These are phyloP conservation scores for Colletotrichum karsti DNA, from an alignment of 2,329 filamentous ascomycete genomes.

Conservation along the genomic window DNA sequence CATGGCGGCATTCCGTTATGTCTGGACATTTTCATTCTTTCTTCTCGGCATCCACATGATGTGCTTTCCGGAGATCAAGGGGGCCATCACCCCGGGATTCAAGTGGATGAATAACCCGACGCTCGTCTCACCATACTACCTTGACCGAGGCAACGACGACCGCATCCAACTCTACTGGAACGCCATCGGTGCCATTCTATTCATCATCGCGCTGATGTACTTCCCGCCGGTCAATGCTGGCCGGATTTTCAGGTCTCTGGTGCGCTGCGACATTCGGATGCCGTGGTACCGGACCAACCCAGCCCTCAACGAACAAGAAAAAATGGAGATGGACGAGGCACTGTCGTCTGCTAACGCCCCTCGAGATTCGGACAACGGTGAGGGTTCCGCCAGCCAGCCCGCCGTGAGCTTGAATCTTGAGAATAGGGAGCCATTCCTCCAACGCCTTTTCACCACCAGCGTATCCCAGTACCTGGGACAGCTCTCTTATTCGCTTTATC, in stretches of 20 bases:
- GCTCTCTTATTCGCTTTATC: slow-evolving; percentile 68
- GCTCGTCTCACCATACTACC: not conserved
- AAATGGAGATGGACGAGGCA: slow-evolving; percentile 43
- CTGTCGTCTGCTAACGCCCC: slow-evolving; percentile 60
- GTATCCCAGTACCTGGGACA: slow-evolving; percentile 67
- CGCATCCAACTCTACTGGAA: slow-evolving; percentile 34
- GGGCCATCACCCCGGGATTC: not conserved
- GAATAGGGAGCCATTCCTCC: slow-evolving; percentile 44
- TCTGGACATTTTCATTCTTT: not conserved
- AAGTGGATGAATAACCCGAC: not conserved
- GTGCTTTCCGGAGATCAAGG: not conserved
- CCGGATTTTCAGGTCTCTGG: not conserved
- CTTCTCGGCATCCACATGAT: not conserved
- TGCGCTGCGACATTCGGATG: not conserved
- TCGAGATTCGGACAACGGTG: slow-evolving; percentile 53
- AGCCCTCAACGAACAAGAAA: slow-evolving; percentile 36
- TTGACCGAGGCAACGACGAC: not conserved
- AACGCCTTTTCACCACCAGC: slow-evolving; percentile 57
- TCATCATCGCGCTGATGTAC: slow-evolving; percentile 33
- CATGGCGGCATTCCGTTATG: not conserved
- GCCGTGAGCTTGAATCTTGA: too few species aligned
- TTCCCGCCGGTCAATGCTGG: slow-evolving; percentile 39
- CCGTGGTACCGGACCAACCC: not conserved
- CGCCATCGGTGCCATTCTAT: slow-evolving; percentile 15
- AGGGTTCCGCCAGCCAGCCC: not conserved